Evolutionary conservation across 129 eudicot species (phyloP), one percentile per base, ranked within the genome.

Genomic region (Pulicaria dysenterica): DNA sequence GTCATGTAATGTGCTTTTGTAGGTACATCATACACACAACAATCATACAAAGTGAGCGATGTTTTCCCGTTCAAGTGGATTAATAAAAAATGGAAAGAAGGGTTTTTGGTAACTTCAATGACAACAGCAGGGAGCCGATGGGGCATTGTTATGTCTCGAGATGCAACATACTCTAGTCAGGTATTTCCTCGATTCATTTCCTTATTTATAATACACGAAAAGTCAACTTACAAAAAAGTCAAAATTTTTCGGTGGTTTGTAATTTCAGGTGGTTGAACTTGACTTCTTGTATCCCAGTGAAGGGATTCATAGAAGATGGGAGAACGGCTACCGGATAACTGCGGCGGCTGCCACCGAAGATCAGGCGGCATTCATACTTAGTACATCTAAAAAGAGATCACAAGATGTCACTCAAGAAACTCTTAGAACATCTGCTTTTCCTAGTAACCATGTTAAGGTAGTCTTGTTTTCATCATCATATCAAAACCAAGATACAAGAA

Each of bases 121-220:
- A 83, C 95, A 8, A 88, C 95, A 13, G 83, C 97, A 1, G 95
- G 97, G 58, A 87, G 77, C 74, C 78, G 95, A 58, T 88, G 97
- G 97, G 97, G 87, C 11, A 78, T 91, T 6, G 86, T 91, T 4
- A 91, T 91, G 97, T 91, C 97, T 15, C 95, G 95, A n/a, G 92
- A 88, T 56, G 76, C 95, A 64, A 86, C 83, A 15, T 88, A 72
- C 64, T 79, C 88, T 41, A 84, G 77, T 63, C 95, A 91, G 95
- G 97, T 85, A 77, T 47, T 24, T 49, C 8, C 38, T 60, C 39
- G 13, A 16, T 36, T 46, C 10, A 34, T 55, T 8, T 41, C 14
- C 11, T 54, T 8, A 44, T 14, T 44, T 1, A 64, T 10, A 13
- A 64, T 10, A 13, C 38, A 6, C 4, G 14, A 37, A 66, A 76